phyloP scores from a whole-genome alignment of 2,329 filamentous ascomycete species.

The Aureobasidium sp. region DNA sequence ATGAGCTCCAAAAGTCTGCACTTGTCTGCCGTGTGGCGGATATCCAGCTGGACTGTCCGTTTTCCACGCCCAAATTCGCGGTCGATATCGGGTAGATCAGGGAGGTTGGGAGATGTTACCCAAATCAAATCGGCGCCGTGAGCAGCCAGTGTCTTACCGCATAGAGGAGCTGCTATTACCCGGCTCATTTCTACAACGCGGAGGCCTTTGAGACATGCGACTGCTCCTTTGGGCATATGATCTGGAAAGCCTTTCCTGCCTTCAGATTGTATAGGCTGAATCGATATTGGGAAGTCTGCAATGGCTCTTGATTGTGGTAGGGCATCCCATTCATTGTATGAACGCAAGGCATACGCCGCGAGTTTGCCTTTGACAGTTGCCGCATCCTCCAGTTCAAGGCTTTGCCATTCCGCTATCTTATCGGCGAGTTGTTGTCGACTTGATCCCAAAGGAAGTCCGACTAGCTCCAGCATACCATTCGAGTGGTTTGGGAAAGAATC shows the following conservation, averaged over 20 bases:
- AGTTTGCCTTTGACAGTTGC: neutral
- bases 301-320: neutral
- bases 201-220: neutral
- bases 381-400: neutral
- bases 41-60: slow-evolving; percentile 29
- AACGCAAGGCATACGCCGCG: neutral
- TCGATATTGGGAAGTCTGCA: neutral
- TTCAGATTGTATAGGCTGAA: neutral
- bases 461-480: neutral
- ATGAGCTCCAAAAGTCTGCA: slow-evolving; percentile 27
- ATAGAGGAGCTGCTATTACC: slow-evolving; percentile 26
- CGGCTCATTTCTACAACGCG: slow-evolving; percentile 20
- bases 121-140: slow-evolving; percentile 28
- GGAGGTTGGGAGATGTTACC: slow-evolving; percentile 24
- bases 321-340: neutral
- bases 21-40: slow-evolving; percentile 24
- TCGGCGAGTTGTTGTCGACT: neutral
- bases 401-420: neutral
- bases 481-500: neutral
- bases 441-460: neutral
- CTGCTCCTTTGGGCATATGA: neutral
- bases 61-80: slow-evolving; percentile 25
- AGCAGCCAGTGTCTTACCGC: slow-evolving; percentile 25
- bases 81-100: slow-evolving; percentile 23
- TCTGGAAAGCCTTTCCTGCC: neutral